phyloP scores from a whole-genome alignment of 2,329 filamentous ascomycete genomes.

The Aspergillus cejpii region DNA sequence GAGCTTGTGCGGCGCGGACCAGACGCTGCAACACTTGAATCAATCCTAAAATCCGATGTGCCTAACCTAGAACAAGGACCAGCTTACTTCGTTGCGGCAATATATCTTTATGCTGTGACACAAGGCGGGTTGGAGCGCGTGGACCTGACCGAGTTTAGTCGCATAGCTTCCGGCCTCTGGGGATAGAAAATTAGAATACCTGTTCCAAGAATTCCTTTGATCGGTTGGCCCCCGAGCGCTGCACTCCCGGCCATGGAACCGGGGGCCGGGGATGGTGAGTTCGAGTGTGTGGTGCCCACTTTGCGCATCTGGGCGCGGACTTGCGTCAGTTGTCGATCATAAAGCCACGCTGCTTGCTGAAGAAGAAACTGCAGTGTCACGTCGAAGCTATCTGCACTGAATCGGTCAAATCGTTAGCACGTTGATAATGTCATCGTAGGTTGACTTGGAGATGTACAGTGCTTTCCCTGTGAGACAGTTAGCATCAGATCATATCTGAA shows the following conservation, averaged over 20 bases:
- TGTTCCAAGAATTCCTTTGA: slow-evolving; percentile 28
- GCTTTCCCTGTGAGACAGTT: slow-evolving; percentile 57
- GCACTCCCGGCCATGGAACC: slow-evolving; percentile 40
- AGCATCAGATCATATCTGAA: slow-evolving; percentile 12
- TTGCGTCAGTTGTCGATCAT: slow-evolving; percentile 82
- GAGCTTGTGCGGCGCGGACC: slow-evolving; percentile 26
- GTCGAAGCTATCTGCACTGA: slow-evolving; percentile 66
- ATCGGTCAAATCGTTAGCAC: background rate
- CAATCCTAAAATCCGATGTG: background rate
- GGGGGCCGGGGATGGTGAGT: slow-evolving; percentile 38
- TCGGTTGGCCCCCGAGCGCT: slow-evolving; percentile 32
- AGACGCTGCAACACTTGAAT: slow-evolving; percentile 10
- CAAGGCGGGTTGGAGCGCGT: slow-evolving; percentile 36
- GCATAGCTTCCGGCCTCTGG: background rate
- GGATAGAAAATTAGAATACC: slow-evolving; percentile 18
- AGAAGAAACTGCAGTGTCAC: slow-evolving; percentile 84
- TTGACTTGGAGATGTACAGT: slow-evolving; percentile 48
- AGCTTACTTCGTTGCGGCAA: slow-evolving; percentile 24
- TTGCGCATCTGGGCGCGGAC: slow-evolving; percentile 85
- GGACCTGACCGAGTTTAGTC: slow-evolving; percentile 21
- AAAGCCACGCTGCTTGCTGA: slow-evolving; percentile 89
- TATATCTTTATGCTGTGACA: slow-evolving; percentile 32
- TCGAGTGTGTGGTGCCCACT: slow-evolving; percentile 39
- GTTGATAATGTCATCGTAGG: background rate
- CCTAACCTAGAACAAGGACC: background rate